Evolutionary conservation across 345 rosid genomes (phyloP), one percentile per base, ranked within the genome.

Genomic region (Melaleuca alternifolia): DNA sequence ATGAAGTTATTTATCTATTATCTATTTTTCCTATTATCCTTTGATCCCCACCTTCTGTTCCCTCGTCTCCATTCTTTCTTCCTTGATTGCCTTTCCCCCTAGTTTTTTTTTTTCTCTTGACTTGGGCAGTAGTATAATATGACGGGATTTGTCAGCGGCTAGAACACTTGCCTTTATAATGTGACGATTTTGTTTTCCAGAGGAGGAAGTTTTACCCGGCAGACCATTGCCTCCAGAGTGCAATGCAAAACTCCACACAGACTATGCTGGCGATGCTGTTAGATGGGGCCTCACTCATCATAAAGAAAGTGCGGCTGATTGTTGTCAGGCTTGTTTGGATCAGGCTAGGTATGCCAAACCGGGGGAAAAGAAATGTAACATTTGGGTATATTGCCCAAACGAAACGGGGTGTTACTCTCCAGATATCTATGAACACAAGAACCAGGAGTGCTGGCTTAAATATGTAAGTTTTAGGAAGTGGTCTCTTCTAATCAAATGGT

Each of bases 261-360:
- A 98, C 90, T 98, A 98, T 85, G 96, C 50, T 76, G 99, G 99
- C 48, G 93, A 87, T 50, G 99, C 99, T 86, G 96, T 98, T 85
- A 94, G 95, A 90, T 96, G 99, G 99, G 99, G 99, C 86, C 98
- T 95, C 48, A 94, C 98, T 24, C 96, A 96, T 89, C 99, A 91
- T 82, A 95, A 95, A 92, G 98, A 96, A 89, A 98, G 99, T 90
- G 99, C 99, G 54, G 99, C 99, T 20, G 98, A 98, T 87, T 98
- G 99, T 91, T 98, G 99, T 91, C 96, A 96, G 85, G 98, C 99
- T 83, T 98, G 99, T 91, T 90, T 95, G 87, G 98, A 96, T 88
- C 99, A 96, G 82, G 98, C 99, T 59, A 93, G 92, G 87, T 86
- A 53, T 83, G 98, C 98, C 5, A 93, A 90, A 84, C 95, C 96